A percentile compares a stretch with the other conserved stretches of the same genome.
phyloP scores from a whole-genome alignment of 2,329 filamentous ascomycete genomes.

The Cytospora leucostoma region DNA sequence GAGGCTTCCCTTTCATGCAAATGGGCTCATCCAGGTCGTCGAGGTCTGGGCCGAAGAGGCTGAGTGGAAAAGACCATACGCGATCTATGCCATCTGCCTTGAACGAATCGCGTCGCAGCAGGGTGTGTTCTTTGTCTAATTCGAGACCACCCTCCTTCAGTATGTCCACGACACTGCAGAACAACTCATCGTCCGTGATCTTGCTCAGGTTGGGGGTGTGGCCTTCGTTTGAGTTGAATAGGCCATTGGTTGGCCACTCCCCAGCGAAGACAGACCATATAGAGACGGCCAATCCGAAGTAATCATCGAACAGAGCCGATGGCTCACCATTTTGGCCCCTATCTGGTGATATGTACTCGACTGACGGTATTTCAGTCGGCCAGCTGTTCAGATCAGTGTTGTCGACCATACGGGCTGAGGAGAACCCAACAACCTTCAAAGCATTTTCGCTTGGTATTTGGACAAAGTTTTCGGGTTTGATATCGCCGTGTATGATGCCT shows the following conservation, averaged over 20 bases:
- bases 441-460: neutral
- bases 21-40: constrained; percentile 9
- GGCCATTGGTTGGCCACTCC: constrained; percentile 4
- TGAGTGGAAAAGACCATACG: constrained; percentile 10
- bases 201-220: constrained; percentile 12
- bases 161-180: constrained; percentile 17
- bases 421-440: constrained; percentile 12
- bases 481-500: constrained; percentile 16
- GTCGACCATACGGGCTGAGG: constrained; percentile 12
- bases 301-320: constrained; percentile 13
- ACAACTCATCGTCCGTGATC: constrained; percentile 20
- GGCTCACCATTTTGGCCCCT: neutral
- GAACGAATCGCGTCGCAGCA: constrained; percentile 13
- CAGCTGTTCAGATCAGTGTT: constrained; percentile 18
- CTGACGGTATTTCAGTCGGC: constrained; percentile 4
- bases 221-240: constrained; percentile 19
- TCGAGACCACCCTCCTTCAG: constrained; percentile 12
- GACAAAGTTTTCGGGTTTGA: constrained; percentile 15
- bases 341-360: constrained; percentile 9
- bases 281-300: constrained; percentile 15
- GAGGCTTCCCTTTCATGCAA: constrained; percentile 10
- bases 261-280: constrained; percentile 20
- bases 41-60: constrained; percentile 6
- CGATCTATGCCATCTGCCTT: constrained; percentile 11
- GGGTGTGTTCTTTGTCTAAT: neutral